Evolutionary conservation across 805 yeast species (phyloP), one percentile per base, ranked within the genome.

Genomic region (Pichia cephalocereana): DNA sequence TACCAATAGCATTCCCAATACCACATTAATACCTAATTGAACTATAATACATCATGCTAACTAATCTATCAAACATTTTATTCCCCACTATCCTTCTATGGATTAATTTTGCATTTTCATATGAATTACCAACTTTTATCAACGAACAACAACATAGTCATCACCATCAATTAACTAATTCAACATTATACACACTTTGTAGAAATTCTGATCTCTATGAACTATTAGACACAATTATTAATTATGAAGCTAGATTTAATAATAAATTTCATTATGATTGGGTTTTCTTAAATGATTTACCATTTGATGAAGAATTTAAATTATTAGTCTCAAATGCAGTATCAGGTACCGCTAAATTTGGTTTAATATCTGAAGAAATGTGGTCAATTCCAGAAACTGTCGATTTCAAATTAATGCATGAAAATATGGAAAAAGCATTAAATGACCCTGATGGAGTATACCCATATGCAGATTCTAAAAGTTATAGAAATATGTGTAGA

Each of bases 401-500:
- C 1, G 54, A 63, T 46, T 18, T 34, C 3, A 37, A 34, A 1
- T 6, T 37, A 5, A 62, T 63, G 65, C 9, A 53, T 7, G 3
- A 19, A 0, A 44, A 54, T 17, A 61, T 63, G 4, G 43, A 49
- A 8, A 11, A 47, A n/a, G 41, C 53, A 42, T 6, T 52, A 17
- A 48, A 52, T 27, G 68, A 64, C 40, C 54, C 53, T 5, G 62
- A 65, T 7, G 66, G 74, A 19, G 60, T 67, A 19, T 72, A 81
- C 15, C 84, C 82, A 4, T 82, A 82, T 52, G 86, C 84, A 39
- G 76, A 71, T 45, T 75, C 82, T 11, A 68, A 68, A 42, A 77
- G 86, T 0, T 82, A 82, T 57, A 76, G 96, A 65, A 90, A 86
- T 63, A 87, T 87, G 96, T 87, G 96, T 64, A 74, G 96, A 54